Base-by-base conservation (phyloP, 139 green algal species). In the Chlorella sorokiniana region DNA sequence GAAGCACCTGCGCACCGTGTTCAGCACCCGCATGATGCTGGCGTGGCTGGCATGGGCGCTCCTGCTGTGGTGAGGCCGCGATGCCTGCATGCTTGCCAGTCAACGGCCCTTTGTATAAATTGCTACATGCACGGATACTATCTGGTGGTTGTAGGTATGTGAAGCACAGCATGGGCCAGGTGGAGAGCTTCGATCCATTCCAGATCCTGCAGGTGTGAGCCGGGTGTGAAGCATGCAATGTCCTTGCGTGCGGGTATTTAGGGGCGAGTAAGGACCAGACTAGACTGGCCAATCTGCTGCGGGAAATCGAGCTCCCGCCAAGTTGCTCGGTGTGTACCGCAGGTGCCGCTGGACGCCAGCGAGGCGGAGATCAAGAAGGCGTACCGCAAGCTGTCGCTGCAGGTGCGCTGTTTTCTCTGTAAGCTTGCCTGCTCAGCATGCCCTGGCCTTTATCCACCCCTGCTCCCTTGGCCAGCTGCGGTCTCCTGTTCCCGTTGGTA, bases 101-200 rank as follows among this genome's bases (percentile, higher is more conserved):
- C 48, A 10, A 20, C 27, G 52, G 6, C 31, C 84, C 29, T 70
- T 33, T 42, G 42, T 52, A 73, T 42, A 9, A 77, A 73, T 40
- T 35, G 62, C 14, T 82, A 80, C 56, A 87, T 81, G 16, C 27
- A 4, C 11, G 1, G 14, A 63, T 77, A 2, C 18, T 70, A 1
- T 25, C 45, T 69, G 44, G 45, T 69, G 1, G 79, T 52, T 93
- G 16, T 79, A 77, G 54, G 56, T 95, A 92, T 68, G 87, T 92
- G 11, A 82, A 91, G 48, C n/a, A 81, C 27, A 83, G 68, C 41
- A 62, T 79, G 8, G 72, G 86, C 37, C 85, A 92, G 1, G 51
- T 91, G 29, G 86, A 91, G 54, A 91, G 90, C 0, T 98, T 98
- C 67, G 95, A 98, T 76, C 95, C 95, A 0, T 98, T 95, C 82